Conservation (phyloP, 176 grass and related monocot genomes). For the Luzula sylvatica region DNA sequence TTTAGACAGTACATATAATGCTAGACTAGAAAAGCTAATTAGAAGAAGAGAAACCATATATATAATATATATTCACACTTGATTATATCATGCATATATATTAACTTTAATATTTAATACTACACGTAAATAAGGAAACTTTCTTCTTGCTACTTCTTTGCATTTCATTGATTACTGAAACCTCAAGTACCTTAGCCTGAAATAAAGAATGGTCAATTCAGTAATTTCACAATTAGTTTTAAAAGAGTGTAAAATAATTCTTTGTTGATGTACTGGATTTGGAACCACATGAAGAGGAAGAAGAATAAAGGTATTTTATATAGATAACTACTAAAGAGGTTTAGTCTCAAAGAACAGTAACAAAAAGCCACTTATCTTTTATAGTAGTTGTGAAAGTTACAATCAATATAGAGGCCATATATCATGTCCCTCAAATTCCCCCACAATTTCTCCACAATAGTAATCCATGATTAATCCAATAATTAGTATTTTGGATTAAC, state of each 20-base stretch:
- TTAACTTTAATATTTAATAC: constrained; percentile 13
- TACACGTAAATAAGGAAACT: constrained; percentile 1
- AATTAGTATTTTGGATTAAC: no score
- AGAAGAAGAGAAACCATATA: background rate
- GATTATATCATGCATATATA: background rate
- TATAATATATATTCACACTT: constrained; percentile 21
- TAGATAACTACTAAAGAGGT: background rate
- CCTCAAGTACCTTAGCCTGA: constrained; percentile 50
- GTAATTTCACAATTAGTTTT: background rate
- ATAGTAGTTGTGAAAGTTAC: constrained; percentile 11
- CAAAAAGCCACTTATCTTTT: background rate
- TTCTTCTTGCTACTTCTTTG: constrained; percentile 10
- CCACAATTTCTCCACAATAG: no score
- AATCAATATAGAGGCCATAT: background rate
- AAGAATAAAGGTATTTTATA: constrained; percentile 4
- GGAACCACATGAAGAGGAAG: constrained; percentile 7
- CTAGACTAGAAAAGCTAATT: constrained; percentile 18
- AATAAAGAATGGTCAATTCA: constrained; percentile 22
- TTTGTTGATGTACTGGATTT: background rate
- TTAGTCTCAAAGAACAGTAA: background rate
- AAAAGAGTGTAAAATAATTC: background rate
- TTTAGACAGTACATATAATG: background rate
- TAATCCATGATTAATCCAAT: no score
- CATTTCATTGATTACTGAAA: constrained; percentile 19
- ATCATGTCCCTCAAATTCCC: no score